Conservation (phyloP, 2,329 filamentous ascomycete genomes). For the Immersiporthe knoxdaviesiana region DNA sequence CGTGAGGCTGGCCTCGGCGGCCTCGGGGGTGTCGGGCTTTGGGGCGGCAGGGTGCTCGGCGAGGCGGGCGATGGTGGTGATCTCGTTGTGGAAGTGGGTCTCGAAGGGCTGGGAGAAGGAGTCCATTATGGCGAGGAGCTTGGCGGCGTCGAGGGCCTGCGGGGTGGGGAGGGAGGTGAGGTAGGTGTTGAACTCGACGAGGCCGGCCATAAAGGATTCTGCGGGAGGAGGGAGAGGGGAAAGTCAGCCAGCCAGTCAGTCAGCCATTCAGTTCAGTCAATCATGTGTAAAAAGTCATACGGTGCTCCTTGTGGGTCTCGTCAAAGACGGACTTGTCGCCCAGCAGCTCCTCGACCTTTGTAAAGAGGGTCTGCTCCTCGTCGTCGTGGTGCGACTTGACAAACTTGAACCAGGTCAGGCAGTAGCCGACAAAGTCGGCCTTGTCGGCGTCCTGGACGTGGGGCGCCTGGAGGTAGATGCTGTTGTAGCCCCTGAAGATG, state of each 20-base stretch:
- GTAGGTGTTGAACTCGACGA: conserved; percentile 57
- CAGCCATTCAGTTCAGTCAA: too few relatives aligned
- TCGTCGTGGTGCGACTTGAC: conserved; percentile 64
- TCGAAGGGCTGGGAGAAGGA: conserved; percentile 55
- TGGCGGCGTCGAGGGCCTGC: conserved; percentile 47
- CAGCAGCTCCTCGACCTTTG: conserved; percentile 56
- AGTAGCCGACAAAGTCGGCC: conserved; percentile 61
- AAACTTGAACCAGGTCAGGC: conserved; percentile 61
- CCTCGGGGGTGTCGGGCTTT: conserved; percentile 47
- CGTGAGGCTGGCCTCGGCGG: conserved; percentile 48
- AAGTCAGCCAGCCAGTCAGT: conserved; percentile 6
- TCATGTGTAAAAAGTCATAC: conserved; percentile 45
- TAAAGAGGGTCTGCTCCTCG: conserved; percentile 61
- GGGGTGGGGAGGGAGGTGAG: conserved; percentile 48
- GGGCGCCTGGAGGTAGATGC: conserved; percentile 63
- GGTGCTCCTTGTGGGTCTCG: conserved; percentile 58
- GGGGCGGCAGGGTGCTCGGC: conserved; percentile 56
- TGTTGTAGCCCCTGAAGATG: conserved; percentile 66
- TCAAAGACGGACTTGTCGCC: conserved; percentile 54
- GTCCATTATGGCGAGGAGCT: conserved; percentile 54
- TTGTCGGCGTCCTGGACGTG: conserved; percentile 56
- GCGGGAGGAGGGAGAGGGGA: background rate
- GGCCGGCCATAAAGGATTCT: conserved; percentile 55
- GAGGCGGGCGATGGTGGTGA: conserved; percentile 54
- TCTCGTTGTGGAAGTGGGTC: conserved; percentile 60